These are phyloP conservation scores for Saccharomyces pastorianus DNA, from an alignment of 1,139 yeast species.

Conservation along the genomic window DNA sequence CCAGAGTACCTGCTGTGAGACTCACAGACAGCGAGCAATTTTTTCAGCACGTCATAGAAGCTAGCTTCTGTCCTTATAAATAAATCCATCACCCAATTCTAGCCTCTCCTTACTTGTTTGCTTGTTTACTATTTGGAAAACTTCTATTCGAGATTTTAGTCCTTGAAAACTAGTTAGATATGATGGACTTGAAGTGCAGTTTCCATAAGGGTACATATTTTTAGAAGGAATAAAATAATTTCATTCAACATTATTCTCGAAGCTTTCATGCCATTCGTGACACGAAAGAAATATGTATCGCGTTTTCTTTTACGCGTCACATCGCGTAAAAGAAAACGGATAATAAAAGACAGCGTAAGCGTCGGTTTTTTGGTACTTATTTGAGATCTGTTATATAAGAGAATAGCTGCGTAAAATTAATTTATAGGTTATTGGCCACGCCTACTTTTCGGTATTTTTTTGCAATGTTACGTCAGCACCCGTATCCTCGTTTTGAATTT, in stretches of 20 bases:
- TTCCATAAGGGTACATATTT: background rate
- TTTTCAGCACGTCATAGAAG: background rate
- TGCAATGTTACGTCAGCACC: background rate
- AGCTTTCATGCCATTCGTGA: constrained; percentile 4
- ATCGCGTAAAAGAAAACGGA: background rate
- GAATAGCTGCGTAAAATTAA: too few species aligned
- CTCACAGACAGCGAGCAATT: background rate
- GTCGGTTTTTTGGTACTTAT: background rate
- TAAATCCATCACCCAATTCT: background rate
- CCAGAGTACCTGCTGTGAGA: background rate
- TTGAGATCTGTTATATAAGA: background rate
- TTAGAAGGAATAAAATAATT: background rate
- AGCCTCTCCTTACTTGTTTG: background rate
- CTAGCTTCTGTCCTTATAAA: background rate
- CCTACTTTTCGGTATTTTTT: background rate
- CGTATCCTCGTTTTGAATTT: constrained; percentile 19
- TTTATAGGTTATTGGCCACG: too few species aligned
- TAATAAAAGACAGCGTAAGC: background rate
- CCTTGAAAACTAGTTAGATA: background rate
- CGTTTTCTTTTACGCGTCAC: background rate
- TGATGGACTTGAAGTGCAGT: background rate
- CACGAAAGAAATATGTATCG: background rate
- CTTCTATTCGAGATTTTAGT: background rate
- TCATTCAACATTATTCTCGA: background rate
- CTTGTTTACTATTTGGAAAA: background rate